Evolutionary conservation across 371 early-diverging fungal species (phyloP).

Genomic region (Phascolomyces articulosus): DNA sequence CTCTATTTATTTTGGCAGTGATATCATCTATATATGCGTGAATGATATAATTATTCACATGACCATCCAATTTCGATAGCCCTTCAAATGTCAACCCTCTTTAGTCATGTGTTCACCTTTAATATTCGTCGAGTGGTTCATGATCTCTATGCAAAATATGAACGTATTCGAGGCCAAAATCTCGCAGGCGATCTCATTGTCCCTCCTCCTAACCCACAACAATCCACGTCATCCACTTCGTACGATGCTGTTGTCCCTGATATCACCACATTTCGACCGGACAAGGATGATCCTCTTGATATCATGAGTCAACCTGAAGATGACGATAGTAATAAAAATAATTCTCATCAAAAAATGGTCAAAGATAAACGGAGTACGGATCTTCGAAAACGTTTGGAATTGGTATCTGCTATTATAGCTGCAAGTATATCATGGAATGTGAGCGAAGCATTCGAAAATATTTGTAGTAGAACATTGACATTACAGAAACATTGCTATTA

Average conservation of each 20-base stretch:
- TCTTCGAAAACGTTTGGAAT: slow-evolving; percentile 19
- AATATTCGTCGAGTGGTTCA: slow-evolving; percentile 48
- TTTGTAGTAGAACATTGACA: slow-evolving; percentile 30
- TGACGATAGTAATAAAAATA: slow-evolving; percentile 17
- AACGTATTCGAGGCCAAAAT: not conserved
- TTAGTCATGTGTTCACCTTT: slow-evolving; percentile 43
- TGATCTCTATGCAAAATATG: slow-evolving; percentile 30
- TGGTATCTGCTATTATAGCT: slow-evolving; percentile 47
- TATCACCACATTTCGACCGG: slow-evolving; percentile 27
- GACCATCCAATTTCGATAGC: too few relatives aligned
- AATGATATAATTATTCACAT: not conserved
- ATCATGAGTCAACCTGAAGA: slow-evolving; percentile 1
- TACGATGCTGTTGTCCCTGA: slow-evolving; percentile 44
- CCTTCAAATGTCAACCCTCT: slow-evolving; percentile 20
- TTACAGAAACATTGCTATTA: slow-evolving; percentile 24
- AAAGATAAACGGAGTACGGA: slow-evolving; percentile 13
- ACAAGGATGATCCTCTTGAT: slow-evolving; percentile 44
- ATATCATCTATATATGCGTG: too few relatives aligned
- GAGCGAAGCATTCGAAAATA: slow-evolving; percentile 40
- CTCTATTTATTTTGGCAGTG: slow-evolving; percentile 12
- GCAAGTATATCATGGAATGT: slow-evolving; percentile 61
- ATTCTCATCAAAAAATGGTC: slow-evolving; percentile 8
- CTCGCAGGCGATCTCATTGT: slow-evolving; percentile 6
- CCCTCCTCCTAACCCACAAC: slow-evolving; percentile 23
- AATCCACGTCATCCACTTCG: slow-evolving; percentile 36